Base-by-base conservation (phyloP, 164 flowering plant species). In the Saururus chinensis region DNA sequence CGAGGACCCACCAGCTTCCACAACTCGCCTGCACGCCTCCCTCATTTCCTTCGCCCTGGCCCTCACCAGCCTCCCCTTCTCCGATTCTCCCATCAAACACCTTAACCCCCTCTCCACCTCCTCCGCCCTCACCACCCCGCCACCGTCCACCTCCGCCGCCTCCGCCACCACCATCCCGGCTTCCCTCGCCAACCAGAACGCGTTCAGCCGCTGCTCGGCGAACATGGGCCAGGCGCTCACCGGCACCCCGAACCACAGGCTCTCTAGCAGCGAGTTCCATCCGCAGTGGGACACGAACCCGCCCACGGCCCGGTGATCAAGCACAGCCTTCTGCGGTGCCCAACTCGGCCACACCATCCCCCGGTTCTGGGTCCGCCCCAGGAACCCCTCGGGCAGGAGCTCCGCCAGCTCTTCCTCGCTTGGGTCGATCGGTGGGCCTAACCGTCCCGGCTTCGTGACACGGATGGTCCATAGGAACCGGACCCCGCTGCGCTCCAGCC, bases 391-490 rank as follows among this genome's bases (percentile, higher is more conserved):
- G 12, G 60, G 60, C 14, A 64, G 45, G 23, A 64, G 37, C 59
- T 56, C 60, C 21, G 55, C 53, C 22, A 40, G 53, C 40, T 64
- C 37, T 4, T 56, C 62, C 11, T 67, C 58, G 0, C 1, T 17
- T 8, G 58, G 16, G 22, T 17, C n/a, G 13, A 1, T 12, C 6
- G 37, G 4, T 6, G 37, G 23, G 0, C 23, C 4, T 20, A n/a
- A 11, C 8, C 16, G 19, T 13, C 19, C 25, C 4, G 30, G 19
- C 16, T 20, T 23, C 9, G 9, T 30, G 59, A 35, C 9, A 1
- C 80, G 74, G 22, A 80, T 53, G 9, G 79, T 63, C 83, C 79
- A 80, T 57, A 77, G 54, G 70, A 80, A 80, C 26, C 75, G 65
- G 30, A 64, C 62, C 16, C 79, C 79, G 19, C 74, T 66, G 6